Percentiles rank a stretch among this genome's conserved stretches.
These are phyloP conservation scores for Pythium apleroticum DNA, from an alignment of 352 stramenopile species.

Conservation along the genomic window DNA sequence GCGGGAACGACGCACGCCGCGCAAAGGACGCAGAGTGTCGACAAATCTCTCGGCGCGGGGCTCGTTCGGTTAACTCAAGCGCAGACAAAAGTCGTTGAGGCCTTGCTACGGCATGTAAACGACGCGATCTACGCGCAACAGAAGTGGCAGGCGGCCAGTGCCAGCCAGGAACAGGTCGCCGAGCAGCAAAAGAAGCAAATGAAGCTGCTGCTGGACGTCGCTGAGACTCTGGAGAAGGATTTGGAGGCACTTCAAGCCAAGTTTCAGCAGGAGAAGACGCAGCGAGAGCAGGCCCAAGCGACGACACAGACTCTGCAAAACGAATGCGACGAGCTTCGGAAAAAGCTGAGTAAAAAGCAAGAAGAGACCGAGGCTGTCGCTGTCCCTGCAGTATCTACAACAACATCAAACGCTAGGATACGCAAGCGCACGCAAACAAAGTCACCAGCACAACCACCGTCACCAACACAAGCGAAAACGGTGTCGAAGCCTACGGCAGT, in stretches of 20 bases:
- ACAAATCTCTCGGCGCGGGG: slow-evolving; percentile 36
- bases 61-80: slow-evolving; percentile 41
- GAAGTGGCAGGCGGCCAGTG: slow-evolving; percentile 16
- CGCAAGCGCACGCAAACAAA: not conserved
- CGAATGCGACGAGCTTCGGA: slow-evolving; percentile 27
- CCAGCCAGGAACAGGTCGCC: slow-evolving; percentile 23
- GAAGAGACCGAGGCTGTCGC: not conserved
- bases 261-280: slow-evolving; percentile 48
- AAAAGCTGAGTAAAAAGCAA: slow-evolving; percentile 1
- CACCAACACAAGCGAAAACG: not conserved
- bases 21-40: slow-evolving; percentile 33
- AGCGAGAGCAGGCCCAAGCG: slow-evolving; percentile 45
- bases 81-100: slow-evolving; percentile 52
- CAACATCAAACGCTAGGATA: slow-evolving; percentile 1
- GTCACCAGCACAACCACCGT: not conserved
- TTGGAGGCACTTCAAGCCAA: slow-evolving; percentile 44
- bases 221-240: slow-evolving; percentile 60
- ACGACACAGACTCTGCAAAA: slow-evolving; percentile 48
- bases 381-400: not conserved
- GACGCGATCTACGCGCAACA: slow-evolving; percentile 17
- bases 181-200: slow-evolving; percentile 44
- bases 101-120: slow-evolving; percentile 33
- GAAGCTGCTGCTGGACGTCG: slow-evolving; percentile 63
- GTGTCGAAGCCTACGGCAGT: not conserved
- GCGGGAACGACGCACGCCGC: slow-evolving; percentile 50